Evolutionary conservation across 495 filamentous ascomycete species (phyloP).

Genomic region (Penicillium cataractarum): DNA sequence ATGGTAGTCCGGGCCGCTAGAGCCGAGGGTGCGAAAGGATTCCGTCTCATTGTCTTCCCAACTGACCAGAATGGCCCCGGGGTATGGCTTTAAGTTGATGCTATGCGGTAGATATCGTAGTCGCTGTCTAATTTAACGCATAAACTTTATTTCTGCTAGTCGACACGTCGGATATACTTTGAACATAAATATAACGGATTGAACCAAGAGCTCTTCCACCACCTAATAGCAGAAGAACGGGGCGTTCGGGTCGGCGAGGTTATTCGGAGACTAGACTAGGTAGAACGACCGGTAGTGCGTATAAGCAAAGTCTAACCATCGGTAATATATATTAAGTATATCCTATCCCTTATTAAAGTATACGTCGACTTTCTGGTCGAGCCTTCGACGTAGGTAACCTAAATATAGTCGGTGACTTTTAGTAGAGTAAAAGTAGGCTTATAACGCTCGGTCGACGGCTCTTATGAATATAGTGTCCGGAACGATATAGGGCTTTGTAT

Average conservation of each 20-base stretch:
- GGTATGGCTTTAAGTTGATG: slow-evolving; percentile 3
- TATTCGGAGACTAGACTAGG: too few relatives aligned
- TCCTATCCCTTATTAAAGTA: too few relatives aligned
- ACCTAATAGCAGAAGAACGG: background rate
- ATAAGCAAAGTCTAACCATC: too few relatives aligned
- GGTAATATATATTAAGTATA: too few relatives aligned
- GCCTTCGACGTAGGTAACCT: too few relatives aligned
- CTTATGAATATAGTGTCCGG: too few relatives aligned
- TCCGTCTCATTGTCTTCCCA: slow-evolving; percentile 11
- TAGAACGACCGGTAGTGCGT: too few relatives aligned
- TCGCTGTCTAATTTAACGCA: slow-evolving; percentile 3
- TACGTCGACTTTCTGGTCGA: too few relatives aligned
- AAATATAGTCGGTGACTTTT: too few relatives aligned
- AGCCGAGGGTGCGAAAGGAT: background rate
- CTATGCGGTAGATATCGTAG: slow-evolving; percentile 2
- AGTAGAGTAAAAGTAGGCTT: too few relatives aligned
- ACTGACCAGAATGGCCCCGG: background rate
- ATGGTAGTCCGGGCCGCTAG: background rate
- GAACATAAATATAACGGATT: background rate
- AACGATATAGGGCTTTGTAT: too few relatives aligned
- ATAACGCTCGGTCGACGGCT: too few relatives aligned
- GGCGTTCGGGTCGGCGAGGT: background rate
- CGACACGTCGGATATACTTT: slow-evolving; percentile 2
- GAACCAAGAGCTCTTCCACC: slow-evolving; percentile 4
- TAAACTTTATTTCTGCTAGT: background rate